Conservation (phyloP, 208 protist genomes). For the Leishmania tropica region DNA sequence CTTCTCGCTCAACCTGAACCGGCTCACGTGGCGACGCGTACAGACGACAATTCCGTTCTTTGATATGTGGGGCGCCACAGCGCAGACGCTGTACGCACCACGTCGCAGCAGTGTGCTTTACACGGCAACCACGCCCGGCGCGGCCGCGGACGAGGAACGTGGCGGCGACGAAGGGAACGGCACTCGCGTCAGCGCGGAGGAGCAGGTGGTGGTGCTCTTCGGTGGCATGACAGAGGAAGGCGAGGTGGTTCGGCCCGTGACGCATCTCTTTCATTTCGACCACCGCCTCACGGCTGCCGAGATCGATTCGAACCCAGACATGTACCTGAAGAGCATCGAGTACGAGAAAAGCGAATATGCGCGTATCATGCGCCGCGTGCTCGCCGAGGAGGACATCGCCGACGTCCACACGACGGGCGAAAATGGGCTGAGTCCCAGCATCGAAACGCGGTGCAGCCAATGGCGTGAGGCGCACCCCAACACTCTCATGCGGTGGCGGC, state of each 20-base stretch:
- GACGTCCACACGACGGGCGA: not conserved
- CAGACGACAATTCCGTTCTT: conserved; percentile 22
- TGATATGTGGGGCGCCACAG: conserved; percentile 52
- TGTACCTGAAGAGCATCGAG: conserved; percentile 28
- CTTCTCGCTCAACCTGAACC: conserved; percentile 47
- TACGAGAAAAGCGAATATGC: conserved; percentile 18
- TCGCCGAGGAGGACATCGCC: conserved; percentile 1
- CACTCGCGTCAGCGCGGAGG: conserved; percentile 13
- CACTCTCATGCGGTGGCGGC: conserved; percentile 19
- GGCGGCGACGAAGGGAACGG: not conserved
- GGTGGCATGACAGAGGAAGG: conserved; percentile 53
- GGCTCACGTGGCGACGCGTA: conserved; percentile 37
- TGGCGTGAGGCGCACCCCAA: conserved; percentile 22
- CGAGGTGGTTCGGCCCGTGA: conserved; percentile 33
- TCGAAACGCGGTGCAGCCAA: conserved; percentile 11
- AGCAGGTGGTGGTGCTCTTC: conserved; percentile 75
- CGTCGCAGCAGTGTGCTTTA: conserved; percentile 3
- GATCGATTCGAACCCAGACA: conserved; percentile 10
- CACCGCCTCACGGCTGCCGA: conserved; percentile 31
- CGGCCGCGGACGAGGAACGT: not conserved
- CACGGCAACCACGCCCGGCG: too few species aligned
- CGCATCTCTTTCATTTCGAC: conserved; percentile 50
- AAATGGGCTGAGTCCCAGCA: not conserved
- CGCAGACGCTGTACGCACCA: conserved; percentile 44
- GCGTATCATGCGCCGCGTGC: conserved; percentile 7